Evolutionary conservation across 257 asterid species (phyloP).

Genomic region (Craterostigma plantagineum): DNA sequence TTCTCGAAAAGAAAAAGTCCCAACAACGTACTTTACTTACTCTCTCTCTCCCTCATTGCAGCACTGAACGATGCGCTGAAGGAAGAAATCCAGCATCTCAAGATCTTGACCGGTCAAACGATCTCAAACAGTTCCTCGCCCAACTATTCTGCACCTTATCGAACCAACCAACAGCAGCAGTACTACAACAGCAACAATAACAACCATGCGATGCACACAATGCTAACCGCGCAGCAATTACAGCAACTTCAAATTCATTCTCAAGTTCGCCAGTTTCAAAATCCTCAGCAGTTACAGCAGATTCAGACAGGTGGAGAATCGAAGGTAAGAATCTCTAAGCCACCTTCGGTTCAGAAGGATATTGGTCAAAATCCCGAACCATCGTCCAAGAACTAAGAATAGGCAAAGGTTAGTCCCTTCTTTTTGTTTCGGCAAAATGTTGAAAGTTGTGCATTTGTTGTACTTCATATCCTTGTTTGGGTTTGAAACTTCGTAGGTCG

Average conservation of each 20-base stretch:
- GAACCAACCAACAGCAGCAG: constrained; percentile 50
- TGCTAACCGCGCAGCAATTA: constrained; percentile 63
- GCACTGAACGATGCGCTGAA: constrained; percentile 82
- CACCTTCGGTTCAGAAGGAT: constrained; percentile 24
- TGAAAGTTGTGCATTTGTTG: too few species aligned
- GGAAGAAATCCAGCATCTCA: constrained; percentile 83
- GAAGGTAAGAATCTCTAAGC: constrained; percentile 26
- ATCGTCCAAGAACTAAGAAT: constrained; percentile 16
- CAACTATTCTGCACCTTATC: constrained; percentile 40
- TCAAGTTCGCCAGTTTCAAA: constrained; percentile 27
- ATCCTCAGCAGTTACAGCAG: constrained; percentile 25
- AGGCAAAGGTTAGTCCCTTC: not conserved
- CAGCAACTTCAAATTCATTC: constrained; percentile 91
- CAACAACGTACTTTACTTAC: not conserved
- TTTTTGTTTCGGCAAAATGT: too few species aligned
- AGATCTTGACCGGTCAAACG: constrained; percentile 59
- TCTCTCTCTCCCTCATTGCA: constrained; percentile 8
- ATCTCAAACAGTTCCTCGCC: constrained; percentile 52
- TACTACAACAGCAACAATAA: constrained; percentile 13
- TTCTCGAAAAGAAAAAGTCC: not conserved
- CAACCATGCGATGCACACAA: constrained; percentile 17
- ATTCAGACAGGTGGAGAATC: constrained; percentile 28
- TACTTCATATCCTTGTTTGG: too few species aligned
- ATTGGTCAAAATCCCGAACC: constrained; percentile 18
- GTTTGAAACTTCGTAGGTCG: too few species aligned